Evolutionary conservation across 805 yeast species (phyloP), one percentile per base, ranked within the genome.

Genomic region (Kodamaea kaohsiungensis): DNA sequence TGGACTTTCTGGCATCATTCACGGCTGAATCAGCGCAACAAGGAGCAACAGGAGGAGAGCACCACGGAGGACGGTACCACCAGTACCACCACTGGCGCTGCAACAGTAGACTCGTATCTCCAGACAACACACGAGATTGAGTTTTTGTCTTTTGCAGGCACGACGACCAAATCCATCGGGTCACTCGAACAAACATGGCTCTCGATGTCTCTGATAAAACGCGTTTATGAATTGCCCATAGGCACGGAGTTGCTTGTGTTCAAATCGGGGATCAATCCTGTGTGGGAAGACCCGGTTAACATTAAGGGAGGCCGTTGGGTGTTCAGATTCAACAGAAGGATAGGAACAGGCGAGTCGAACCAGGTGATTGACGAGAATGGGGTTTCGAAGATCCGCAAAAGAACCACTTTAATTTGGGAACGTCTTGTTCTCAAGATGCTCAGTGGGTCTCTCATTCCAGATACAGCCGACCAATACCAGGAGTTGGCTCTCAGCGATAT

Each of bases 251-350:
- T 80, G 52, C 80, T 83, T 55, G 66, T 85, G 8, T 85, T 85
- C 69, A 83, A 83, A 59, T 70, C 77, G 33, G 87, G 86, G 1
- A 76, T 84, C 38, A 79, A 80, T 58, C 89, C 89, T 9, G 80
- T 83, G 48, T 85, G 89, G 88, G 88, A 85, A 63, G 88, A 85
- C 62, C 85, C 86, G 7, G 71, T 76, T 49, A 85, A 85, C 63
- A 68, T 78, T 56, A 71, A 74, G 50, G 89, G 89, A 38, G 89
- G 89, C 1, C 71, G 87, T 59, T 84, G 87, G 87, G 76, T 81
- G 16, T 79, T 83, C 59, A 72, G 84, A 57, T 77, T 83, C 59
- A 66, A 70, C 61, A 69, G 81, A 43, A 65, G 75, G 3, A 61
- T 61, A n/a, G 55, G 53, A 15, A 17, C 55, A 1, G 17, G 35